phyloP scores from a whole-genome alignment of 306 rosid species.

The Sesbania bispinosa region DNA sequence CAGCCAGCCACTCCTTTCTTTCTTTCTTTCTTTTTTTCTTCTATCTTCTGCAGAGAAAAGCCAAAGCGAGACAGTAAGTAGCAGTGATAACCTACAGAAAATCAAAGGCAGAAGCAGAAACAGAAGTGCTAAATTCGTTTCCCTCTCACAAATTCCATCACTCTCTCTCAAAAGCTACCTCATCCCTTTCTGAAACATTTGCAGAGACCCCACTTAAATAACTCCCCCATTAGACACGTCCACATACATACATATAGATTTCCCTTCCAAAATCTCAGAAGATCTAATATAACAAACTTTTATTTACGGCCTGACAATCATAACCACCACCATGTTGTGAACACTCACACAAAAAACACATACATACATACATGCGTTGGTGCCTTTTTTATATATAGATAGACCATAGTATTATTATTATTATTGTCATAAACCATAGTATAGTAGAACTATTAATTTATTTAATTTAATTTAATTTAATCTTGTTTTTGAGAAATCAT shows the following conservation, averaged over 20 bases:
- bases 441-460: too few species aligned
- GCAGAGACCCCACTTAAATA: conserved; percentile 49
- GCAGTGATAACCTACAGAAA: too few species aligned
- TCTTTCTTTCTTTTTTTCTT: background rate
- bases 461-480: too few species aligned
- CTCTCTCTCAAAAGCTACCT: too few species aligned
- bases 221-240: conserved; percentile 32
- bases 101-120: background rate
- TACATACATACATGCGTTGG: too few species aligned
- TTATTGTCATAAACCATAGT: too few species aligned
- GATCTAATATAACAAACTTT: background rate
- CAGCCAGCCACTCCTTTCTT: too few species aligned
- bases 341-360: too few species aligned
- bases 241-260: conserved; percentile 19
- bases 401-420: too few species aligned
- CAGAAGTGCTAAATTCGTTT: background rate
- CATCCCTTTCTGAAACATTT: conserved; percentile 35
- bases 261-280: conserved; percentile 2
- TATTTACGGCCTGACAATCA: background rate
- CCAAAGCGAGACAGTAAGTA: background rate
- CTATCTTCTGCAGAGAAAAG: background rate
- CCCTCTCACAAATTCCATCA: too few species aligned
- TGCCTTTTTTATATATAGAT: too few species aligned
- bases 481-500: background rate
- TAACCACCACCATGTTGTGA: too few species aligned